These are phyloP conservation scores for Discostella stelligera DNA, from an alignment of 352 stramenopile species.

Conservation along the genomic window DNA sequence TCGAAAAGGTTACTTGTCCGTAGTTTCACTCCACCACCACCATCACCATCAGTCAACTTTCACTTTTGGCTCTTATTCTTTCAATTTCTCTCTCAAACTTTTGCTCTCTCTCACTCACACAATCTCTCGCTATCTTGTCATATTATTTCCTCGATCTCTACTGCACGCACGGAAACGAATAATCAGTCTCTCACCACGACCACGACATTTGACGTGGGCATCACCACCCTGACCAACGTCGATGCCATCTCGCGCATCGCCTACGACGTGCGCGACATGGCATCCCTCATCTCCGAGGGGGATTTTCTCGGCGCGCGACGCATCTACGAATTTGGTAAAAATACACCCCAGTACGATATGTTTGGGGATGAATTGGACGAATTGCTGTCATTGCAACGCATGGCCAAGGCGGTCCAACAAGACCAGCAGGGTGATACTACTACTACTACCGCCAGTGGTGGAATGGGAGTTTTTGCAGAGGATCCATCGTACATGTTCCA, in stretches of 20 bases:
- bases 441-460: not conserved
- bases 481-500: conserved; percentile 49
- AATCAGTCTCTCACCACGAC: not conserved
- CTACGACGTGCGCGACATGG: conserved; percentile 70
- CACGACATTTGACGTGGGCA: conserved; percentile 49
- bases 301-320: conserved; percentile 44
- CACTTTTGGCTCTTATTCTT: too few relatives aligned
- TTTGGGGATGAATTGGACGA: conserved; percentile 39
- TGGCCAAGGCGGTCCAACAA: conserved; percentile 24
- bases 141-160: too few relatives aligned
- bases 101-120: too few relatives aligned
- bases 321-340: conserved; percentile 63
- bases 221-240: conserved; percentile 72
- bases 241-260: conserved; percentile 57
- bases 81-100: not conserved
- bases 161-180: too few relatives aligned
- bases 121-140: too few relatives aligned
- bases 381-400: conserved; percentile 22
- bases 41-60: too few relatives aligned
- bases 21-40: too few relatives aligned
- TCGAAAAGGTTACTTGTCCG: too few relatives aligned
- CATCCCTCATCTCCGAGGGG: not conserved
- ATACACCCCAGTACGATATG: conserved; percentile 45
- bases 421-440: too few relatives aligned
- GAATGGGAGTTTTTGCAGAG: conserved; percentile 18